Evolutionary conservation across 805 yeast species (phyloP).

Genomic region (Candida dendrica): DNA sequence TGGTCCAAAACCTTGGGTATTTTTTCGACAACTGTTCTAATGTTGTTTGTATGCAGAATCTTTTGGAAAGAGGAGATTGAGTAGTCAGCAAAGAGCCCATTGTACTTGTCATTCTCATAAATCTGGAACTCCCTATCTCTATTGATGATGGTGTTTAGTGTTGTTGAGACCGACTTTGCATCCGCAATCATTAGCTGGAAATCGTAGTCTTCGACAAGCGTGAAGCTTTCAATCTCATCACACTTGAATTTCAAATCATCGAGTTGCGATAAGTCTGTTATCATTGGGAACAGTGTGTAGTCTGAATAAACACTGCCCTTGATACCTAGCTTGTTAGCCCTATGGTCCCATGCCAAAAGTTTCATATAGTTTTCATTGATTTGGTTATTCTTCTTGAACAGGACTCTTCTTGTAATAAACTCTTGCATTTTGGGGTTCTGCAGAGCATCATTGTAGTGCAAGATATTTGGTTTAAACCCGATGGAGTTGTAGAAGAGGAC

Average conservation of each 20-base stretch:
- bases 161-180: constrained; percentile 1
- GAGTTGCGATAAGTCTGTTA: neutral
- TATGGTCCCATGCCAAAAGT: constrained; percentile 12
- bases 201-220: constrained; percentile 5
- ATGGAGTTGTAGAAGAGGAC: constrained; percentile 9
- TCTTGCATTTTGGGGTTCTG: constrained; percentile 5
- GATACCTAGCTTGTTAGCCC: neutral
- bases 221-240: neutral
- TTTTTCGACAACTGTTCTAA: constrained; percentile 5
- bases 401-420: constrained; percentile 4
- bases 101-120: constrained; percentile 3
- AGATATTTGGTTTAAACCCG: constrained; percentile 10
- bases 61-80: constrained; percentile 7
- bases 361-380: constrained; percentile 14
- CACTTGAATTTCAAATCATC: constrained; percentile 1
- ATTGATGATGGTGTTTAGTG: constrained; percentile 6
- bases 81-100: constrained; percentile 12
- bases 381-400: constrained; percentile 5
- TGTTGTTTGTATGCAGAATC: constrained; percentile 10
- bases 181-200: constrained; percentile 10
- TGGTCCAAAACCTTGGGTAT: constrained; percentile 9
- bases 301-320: constrained; percentile 9
- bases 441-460: constrained; percentile 14
- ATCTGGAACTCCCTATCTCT: constrained; percentile 8
- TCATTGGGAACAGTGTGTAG: constrained; percentile 10